Evolutionary conservation across 352 stramenopile species (phyloP).

Genomic region (Phytophthora sojae): DNA sequence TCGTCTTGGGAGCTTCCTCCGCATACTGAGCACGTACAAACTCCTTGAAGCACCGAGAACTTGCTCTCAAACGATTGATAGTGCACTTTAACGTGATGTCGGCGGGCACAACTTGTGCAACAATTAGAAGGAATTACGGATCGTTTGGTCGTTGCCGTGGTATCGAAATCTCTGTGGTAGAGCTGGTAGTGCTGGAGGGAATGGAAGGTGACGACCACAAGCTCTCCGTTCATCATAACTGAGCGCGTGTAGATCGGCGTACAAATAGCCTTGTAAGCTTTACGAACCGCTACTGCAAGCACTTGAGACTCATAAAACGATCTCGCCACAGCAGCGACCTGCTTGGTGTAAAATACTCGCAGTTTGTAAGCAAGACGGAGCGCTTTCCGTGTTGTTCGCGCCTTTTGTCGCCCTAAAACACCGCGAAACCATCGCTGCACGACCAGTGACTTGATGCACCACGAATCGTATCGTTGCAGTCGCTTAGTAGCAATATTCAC

Average conservation of each 20-base stretch:
- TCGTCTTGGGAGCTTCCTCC: constrained; percentile 18
- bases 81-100: constrained; percentile 46
- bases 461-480: constrained; percentile 70
- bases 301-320: constrained; percentile 47
- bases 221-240: constrained; percentile 66
- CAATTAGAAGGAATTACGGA: constrained; percentile 26
- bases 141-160: neutral
- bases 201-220: constrained; percentile 69
- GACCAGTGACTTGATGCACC: constrained; percentile 52
- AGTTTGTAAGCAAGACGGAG: constrained; percentile 42
- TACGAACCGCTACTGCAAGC: constrained; percentile 37
- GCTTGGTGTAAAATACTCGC: constrained; percentile 38
- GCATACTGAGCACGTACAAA: constrained; percentile 63
- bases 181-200: constrained; percentile 37
- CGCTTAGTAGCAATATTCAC: constrained; percentile 63
- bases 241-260: constrained; percentile 51
- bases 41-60: constrained; percentile 43
- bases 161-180: neutral
- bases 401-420: constrained; percentile 43
- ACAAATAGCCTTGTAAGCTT: constrained; percentile 40
- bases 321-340: constrained; percentile 35
- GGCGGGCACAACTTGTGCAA: constrained; percentile 61
- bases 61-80: constrained; percentile 32
- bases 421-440: constrained; percentile 76
- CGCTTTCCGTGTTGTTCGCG: constrained; percentile 33